A percentile compares a stretch with the other conserved stretches of the same genome.
phyloP scores from a whole-genome alignment of 2,329 filamentous ascomycete species.

The Ophiostoma pallidulum region DNA sequence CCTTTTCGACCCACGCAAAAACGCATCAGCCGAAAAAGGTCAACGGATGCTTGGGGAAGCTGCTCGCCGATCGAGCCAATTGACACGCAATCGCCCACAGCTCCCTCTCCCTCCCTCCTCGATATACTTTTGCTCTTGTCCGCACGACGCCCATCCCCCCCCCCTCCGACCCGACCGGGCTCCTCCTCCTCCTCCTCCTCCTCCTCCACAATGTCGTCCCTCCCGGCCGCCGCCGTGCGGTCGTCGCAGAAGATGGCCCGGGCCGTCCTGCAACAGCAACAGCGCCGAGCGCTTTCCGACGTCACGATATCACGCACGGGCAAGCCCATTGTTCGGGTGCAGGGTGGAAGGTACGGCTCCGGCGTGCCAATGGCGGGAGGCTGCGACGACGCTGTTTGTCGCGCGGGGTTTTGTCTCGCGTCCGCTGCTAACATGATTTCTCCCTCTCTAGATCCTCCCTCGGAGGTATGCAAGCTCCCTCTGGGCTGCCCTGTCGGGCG shows the following conservation, averaged over 20 bases:
- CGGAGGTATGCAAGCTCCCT: slow-evolving; percentile 56
- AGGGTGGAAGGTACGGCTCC: slow-evolving; percentile 74
- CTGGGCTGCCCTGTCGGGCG: no score
- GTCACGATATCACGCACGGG: slow-evolving; percentile 90
- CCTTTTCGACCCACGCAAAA: slow-evolving; percentile 14
- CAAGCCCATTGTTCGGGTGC: slow-evolving; percentile 81
- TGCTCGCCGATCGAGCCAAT: slow-evolving; percentile 16
- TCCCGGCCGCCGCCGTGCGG: slow-evolving; percentile 43
- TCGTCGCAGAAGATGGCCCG: slow-evolving; percentile 38
- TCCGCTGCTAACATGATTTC: slow-evolving; percentile 2
- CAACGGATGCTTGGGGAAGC: slow-evolving; percentile 14
- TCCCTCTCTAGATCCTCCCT: slow-evolving; percentile 58
- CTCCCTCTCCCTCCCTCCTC: neutral
- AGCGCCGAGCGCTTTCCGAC: slow-evolving; percentile 59
- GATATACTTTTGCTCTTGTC: neutral
- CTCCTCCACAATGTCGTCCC: slow-evolving; percentile 12
- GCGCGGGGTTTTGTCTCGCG: neutral
- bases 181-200: neutral
- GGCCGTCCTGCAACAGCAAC: slow-evolving; percentile 40
- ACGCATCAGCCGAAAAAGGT: slow-evolving; percentile 13
- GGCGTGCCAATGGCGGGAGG: neutral
- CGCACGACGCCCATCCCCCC: neutral
- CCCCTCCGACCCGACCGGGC: neutral
- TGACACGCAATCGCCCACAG: slow-evolving; percentile 10
- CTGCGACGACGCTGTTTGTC: no score